phyloP scores from a whole-genome alignment of 2,329 filamentous ascomycete species.

The Cytospora schulzeri region DNA sequence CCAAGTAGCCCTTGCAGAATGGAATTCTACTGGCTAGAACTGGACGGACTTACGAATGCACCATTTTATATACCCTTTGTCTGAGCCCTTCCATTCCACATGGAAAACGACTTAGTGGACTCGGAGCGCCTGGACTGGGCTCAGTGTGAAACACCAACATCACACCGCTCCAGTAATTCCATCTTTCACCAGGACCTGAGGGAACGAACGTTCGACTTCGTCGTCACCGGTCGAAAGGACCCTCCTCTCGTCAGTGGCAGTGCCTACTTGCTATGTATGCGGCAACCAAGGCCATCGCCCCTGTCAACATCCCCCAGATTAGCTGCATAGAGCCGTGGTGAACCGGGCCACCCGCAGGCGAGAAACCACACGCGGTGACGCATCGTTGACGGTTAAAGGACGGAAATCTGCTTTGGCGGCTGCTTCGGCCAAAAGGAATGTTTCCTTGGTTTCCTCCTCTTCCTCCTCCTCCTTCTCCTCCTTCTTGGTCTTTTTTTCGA shows the following conservation, averaged over 20 bases:
- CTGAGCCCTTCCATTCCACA: not conserved
- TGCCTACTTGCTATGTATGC: not conserved
- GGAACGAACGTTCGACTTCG: not conserved
- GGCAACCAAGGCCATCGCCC: not conserved
- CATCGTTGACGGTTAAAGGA: not conserved
- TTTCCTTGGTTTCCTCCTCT: not conserved
- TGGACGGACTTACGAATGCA: not conserved
- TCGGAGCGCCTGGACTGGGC: slow-evolving; percentile 10
- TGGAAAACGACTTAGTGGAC: not conserved
- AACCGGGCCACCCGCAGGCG: slow-evolving; percentile 4
- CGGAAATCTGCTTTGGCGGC: not conserved
- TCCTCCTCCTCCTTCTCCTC: not conserved
- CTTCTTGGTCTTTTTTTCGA: not conserved
- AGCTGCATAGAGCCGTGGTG: slow-evolving; percentile 2
- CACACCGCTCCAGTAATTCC: slow-evolving; percentile 22
- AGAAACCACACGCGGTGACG: slow-evolving; percentile 1
- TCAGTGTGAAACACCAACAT: slow-evolving; percentile 5
- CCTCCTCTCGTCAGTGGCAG: not conserved
- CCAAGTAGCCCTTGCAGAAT: not conserved
- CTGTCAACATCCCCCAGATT: not conserved
- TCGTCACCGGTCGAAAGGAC: not conserved
- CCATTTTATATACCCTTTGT: not conserved
- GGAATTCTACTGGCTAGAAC: not conserved
- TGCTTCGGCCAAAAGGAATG: not conserved
- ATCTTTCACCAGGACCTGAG: not conserved